Percentiles rank a stretch among this genome's conserved stretches.
phyloP scores from a whole-genome alignment of 345 rosid genomes.

The Boechera divaricarpa region DNA sequence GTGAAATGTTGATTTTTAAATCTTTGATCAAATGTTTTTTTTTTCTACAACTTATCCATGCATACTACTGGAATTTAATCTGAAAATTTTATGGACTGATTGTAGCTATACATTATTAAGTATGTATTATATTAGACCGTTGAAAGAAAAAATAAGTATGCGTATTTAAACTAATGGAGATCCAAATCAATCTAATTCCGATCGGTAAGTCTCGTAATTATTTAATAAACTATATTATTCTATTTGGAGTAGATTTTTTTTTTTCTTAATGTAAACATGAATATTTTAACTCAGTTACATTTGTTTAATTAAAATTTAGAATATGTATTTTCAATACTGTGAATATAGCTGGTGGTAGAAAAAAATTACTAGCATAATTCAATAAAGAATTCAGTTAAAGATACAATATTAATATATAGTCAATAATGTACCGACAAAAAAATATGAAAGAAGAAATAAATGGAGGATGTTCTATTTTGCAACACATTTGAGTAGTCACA shows the following conservation, averaged over 20 bases:
- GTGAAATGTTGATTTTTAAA: too few species aligned
- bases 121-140: neutral
- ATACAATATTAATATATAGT: neutral
- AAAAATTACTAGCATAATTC: neutral
- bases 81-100: neutral
- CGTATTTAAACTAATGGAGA: neutral
- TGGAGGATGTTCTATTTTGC: slow-evolving; percentile 37
- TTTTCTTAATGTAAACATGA: neutral
- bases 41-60: neutral
- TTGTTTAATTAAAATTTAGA: neutral
- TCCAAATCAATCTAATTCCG: neutral
- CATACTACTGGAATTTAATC: neutral
- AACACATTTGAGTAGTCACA: slow-evolving; percentile 41
- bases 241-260: neutral
- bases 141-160: neutral
- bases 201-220: neutral
- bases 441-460: neutral
- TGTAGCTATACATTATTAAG: neutral
- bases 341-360: slow-evolving; percentile 2
- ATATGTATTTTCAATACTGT: neutral
- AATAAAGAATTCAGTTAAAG: neutral
- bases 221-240: neutral
- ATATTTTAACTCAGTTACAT: neutral
- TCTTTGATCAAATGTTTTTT: neutral
- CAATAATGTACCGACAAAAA: slow-evolving; percentile 28